Conservation (phyloP, 306 rosid genomes). For the Cicer chorassanicum region DNA sequence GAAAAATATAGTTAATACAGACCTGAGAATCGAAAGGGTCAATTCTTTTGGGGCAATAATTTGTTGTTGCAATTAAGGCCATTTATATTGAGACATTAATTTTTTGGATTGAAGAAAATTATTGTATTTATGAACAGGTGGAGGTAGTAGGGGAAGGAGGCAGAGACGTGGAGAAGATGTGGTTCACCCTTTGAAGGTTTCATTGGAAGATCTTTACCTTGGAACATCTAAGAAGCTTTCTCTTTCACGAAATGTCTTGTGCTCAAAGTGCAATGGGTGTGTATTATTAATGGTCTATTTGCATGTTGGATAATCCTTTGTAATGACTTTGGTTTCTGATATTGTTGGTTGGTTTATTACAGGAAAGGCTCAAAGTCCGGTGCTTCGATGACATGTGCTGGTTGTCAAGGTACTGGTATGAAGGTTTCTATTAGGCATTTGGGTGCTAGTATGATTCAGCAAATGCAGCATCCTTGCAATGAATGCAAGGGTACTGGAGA, state of each 20-base stretch:
- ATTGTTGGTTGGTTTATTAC: conserved; percentile 11
- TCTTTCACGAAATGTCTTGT: conserved; percentile 69
- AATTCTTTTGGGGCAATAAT: neutral
- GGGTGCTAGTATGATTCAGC: conserved; percentile 86
- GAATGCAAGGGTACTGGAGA: conserved; percentile 95
- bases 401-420: conserved; percentile 88
- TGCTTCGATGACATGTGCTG: conserved; percentile 65
- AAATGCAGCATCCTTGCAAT: conserved; percentile 86
- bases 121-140: conserved; percentile 51
- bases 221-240: conserved; percentile 84
- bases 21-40: no score
- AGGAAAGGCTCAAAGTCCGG: conserved; percentile 91
- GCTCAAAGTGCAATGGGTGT: conserved; percentile 84
- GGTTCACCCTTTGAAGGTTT: conserved; percentile 76
- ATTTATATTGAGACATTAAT: no score
- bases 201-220: conserved; percentile 78
- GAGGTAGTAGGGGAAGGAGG: conserved; percentile 76
- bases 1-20: no score
- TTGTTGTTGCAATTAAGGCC: neutral
- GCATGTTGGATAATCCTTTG: neutral
- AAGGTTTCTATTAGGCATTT: conserved; percentile 79
- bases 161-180: conserved; percentile 86
- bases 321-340: neutral
- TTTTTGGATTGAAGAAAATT: neutral
- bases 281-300: conserved; percentile 22